Conservation (phyloP, 2,329 filamentous ascomycete species). For the Hymenoscyphus repandus region DNA sequence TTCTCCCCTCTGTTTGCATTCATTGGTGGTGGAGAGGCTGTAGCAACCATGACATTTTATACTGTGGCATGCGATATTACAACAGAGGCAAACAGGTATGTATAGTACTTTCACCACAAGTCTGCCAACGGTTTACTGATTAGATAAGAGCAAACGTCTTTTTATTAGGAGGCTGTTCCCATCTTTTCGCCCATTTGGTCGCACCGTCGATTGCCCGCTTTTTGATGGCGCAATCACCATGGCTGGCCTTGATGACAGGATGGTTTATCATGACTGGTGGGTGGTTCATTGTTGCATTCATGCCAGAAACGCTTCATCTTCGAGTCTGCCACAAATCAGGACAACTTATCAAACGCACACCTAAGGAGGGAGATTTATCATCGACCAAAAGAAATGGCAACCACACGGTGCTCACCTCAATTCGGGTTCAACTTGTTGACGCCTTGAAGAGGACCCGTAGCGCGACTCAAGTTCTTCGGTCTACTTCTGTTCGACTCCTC, state of each 20-base stretch:
- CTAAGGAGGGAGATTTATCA: slow-evolving; percentile 2
- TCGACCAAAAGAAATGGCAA: background rate
- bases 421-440: slow-evolving; percentile 11
- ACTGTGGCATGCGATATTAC: slow-evolving; percentile 36
- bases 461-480: slow-evolving; percentile 23
- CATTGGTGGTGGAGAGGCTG: slow-evolving; percentile 34
- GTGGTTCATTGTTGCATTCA: slow-evolving; percentile 20
- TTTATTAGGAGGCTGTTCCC: slow-evolving; percentile 28
- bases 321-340: slow-evolving; percentile 8
- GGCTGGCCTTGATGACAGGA: slow-evolving; percentile 24
- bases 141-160: slow-evolving; percentile 34
- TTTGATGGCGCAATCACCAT: slow-evolving; percentile 32
- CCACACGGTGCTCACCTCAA: slow-evolving; percentile 1
- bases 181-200: slow-evolving; percentile 33
- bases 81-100: slow-evolving; percentile 34
- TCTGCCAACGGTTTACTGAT: background rate
- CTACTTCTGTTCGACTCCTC: slow-evolving; percentile 27
- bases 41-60: slow-evolving; percentile 30
- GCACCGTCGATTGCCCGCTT: slow-evolving; percentile 34
- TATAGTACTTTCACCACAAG: background rate
- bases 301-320: slow-evolving; percentile 31
- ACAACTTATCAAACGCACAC: slow-evolving; percentile 6
- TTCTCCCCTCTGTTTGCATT: slow-evolving; percentile 30
- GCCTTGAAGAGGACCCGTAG: slow-evolving; percentile 15
- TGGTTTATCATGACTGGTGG: slow-evolving; percentile 14